A percentile compares a stretch with the other conserved stretches of the same genome.
Evolutionary conservation across 2,329 filamentous ascomycete species (phyloP).

Genomic region (Leptographium wingfieldii): DNA sequence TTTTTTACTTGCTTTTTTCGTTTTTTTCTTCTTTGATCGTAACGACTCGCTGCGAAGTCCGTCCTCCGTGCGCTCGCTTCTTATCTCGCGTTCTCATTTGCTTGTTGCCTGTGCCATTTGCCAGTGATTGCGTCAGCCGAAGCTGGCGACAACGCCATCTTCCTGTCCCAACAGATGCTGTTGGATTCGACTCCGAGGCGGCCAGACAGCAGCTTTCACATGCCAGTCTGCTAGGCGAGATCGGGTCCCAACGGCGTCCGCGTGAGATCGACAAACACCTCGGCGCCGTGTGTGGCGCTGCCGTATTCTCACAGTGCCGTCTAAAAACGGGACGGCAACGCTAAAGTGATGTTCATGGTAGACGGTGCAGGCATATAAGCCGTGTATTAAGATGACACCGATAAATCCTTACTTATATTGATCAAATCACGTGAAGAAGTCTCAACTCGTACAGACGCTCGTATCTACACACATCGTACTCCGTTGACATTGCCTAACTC

Average conservation of each 20-base stretch:
- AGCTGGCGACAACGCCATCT: no score
- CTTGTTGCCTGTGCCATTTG: no score
- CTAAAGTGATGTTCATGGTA: background rate
- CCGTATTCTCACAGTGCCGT: background rate
- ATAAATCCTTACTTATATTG: no score
- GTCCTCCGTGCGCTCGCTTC: background rate
- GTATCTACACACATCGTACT: background rate
- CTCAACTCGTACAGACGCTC: background rate
- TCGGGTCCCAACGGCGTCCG: background rate
- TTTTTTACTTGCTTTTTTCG: background rate
- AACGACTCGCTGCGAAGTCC: no score
- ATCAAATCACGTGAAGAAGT: background rate
- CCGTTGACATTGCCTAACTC: background rate
- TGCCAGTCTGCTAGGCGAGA: background rate
- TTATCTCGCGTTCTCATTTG: background rate
- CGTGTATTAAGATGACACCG: no score
- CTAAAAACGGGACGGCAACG: background rate
- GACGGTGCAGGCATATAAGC: background rate
- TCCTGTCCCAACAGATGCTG: background rate
- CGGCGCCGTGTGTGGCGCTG: no score
- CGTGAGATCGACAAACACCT: background rate
- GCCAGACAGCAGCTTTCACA: background rate
- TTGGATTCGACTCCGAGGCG: background rate
- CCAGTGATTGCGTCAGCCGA: no score
- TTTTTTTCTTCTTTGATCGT: background rate